These are phyloP conservation scores for Mortierella claussenii DNA, from an alignment of 192 early-diverging fungal species.

Conservation along the genomic window DNA sequence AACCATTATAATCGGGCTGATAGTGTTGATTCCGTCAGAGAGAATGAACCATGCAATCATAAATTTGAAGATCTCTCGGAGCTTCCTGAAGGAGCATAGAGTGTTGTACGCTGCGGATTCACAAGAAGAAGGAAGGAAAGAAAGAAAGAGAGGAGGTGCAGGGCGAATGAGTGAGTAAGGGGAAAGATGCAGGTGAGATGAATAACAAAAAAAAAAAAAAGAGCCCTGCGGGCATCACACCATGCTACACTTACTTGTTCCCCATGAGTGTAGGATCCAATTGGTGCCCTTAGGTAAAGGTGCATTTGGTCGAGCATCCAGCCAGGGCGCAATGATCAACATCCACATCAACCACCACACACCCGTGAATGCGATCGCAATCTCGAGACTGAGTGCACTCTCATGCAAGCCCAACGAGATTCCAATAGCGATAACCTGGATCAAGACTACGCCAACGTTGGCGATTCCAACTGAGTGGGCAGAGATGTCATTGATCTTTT, in stretches of 20 bases:
- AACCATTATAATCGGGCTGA: conserved; percentile 62
- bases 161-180: not conserved
- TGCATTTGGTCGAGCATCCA: conserved; percentile 49
- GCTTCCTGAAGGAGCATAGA: conserved; percentile 39
- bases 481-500: conserved; percentile 51
- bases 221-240: too few relatives aligned
- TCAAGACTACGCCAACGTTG: conserved; percentile 15
- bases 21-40: conserved; percentile 68
- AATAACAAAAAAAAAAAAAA: not conserved
- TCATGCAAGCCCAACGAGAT: conserved; percentile 20
- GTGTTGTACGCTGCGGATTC: conserved; percentile 41
- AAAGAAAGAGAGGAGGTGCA: not conserved
- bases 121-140: not conserved
- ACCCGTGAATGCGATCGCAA: conserved; percentile 53
- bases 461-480: conserved; percentile 11
- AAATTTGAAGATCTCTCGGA: conserved; percentile 65
- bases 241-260: conserved; percentile 30
- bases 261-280: conserved; percentile 52
- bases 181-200: not conserved
- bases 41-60: conserved; percentile 75
- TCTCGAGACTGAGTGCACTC: conserved; percentile 33
- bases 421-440: conserved; percentile 29
- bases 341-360: conserved; percentile 60
- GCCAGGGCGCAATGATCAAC: conserved; percentile 34
- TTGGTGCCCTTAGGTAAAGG: conserved; percentile 58